Evolutionary conservation across 306 rosid genomes (phyloP), one percentile per base, ranked within the genome.

Genomic region (Ochetophila trinervis): DNA sequence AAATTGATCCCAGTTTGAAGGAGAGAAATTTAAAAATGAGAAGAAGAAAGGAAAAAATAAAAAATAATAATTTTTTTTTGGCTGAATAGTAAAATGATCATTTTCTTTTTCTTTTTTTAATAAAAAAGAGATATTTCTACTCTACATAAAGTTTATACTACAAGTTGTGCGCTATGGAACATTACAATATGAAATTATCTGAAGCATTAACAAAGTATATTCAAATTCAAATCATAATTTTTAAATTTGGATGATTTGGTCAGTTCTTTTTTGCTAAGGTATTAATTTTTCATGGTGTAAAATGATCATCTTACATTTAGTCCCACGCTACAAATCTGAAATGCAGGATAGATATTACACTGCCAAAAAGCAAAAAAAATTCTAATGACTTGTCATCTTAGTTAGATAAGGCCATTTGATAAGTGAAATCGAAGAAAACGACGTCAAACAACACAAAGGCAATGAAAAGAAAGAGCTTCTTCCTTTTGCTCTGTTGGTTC

Each of bases 401-500:
- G 27, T 17, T 20, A 67, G 42, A 27, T 27, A 30, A 51, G 57
- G 67, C 57, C 45, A 70, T 37, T 51, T 61, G 70, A 63, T 50
- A 19, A 32, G 32, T 48, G 59, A 53, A 63, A 40, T 71, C 21
- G 24, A 22, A 40, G 68, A 20, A 65, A 35, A 65, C 22, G 76
- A 66, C 73, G 40, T 23, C 68, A 45, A 65, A 48, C 64, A 65
- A 59, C 40, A 59, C 42, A 18, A 65, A 40, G 71, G 56, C 75
- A 37, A 48, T 32, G 2, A 15, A 68, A 68, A 35, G 19, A 8
- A 27, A 35, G 19, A 8, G 48, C 34, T 63, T 35, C 36, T 15
- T 14, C 37, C 37, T 54, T 54, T 36, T 45, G 60, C 49, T 60
- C 47, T 13, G 7, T 17, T 55, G 37, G 48, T 45, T 30, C 47